These are phyloP conservation scores for Podaxis sp. DNA, from an alignment of 768 basidiomycete genomes.

Conservation along the genomic window DNA sequence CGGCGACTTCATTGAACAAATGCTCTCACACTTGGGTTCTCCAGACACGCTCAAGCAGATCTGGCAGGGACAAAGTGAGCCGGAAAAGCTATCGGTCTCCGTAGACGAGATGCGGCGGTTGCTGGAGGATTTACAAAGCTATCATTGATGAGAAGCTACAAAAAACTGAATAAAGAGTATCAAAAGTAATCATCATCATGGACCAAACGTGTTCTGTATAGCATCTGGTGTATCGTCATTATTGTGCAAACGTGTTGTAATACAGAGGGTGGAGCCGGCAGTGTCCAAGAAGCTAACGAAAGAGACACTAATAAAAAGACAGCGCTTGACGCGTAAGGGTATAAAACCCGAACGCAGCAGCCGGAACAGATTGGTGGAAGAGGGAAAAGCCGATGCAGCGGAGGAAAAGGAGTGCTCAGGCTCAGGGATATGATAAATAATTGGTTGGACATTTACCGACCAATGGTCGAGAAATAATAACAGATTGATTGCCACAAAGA, in stretches of 20 bases:
- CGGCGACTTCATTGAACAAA: slow-evolving; percentile 79
- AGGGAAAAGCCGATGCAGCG: neutral
- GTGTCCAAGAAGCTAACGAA: neutral
- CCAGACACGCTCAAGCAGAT: slow-evolving; percentile 48
- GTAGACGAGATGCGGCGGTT: slow-evolving; percentile 42
- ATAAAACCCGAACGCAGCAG: neutral
- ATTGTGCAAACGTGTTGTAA: neutral
- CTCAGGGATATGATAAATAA: slow-evolving; percentile 3
- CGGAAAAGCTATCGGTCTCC: slow-evolving; percentile 54
- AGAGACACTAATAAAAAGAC: neutral
- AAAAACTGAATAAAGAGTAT: neutral
- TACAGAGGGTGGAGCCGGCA: neutral
- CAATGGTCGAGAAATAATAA: slow-evolving; percentile 37
- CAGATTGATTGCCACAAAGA: slow-evolving; percentile 38
- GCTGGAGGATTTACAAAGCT: slow-evolving; percentile 51
- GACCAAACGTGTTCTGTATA: neutral
- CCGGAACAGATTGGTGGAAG: neutral
- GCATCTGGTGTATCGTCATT: neutral
- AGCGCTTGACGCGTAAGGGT: neutral
- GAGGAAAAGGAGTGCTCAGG: neutral
- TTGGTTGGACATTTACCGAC: slow-evolving; percentile 18
- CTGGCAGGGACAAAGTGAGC: slow-evolving; percentile 54
- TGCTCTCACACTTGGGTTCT: slow-evolving; percentile 44
- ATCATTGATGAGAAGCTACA: slow-evolving; percentile 45
- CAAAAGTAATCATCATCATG: slow-evolving; percentile 12